phyloP scores from a whole-genome alignment of 1,284 basidiomycete genomes.

The Trichosporon coremiiforme region DNA sequence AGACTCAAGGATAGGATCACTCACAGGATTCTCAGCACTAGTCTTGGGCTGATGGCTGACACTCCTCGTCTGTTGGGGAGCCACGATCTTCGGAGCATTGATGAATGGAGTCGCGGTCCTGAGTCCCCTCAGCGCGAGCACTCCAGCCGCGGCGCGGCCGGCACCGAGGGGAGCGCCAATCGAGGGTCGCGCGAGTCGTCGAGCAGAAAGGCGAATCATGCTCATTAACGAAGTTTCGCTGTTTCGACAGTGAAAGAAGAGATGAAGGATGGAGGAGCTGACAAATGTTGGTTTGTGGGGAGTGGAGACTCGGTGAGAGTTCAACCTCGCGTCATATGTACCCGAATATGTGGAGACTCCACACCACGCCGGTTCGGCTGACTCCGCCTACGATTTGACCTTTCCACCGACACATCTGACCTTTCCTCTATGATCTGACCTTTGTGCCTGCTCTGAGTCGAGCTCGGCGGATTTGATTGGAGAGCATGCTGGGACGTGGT shows the following conservation, averaged over 20 bases:
- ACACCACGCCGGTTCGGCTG: background rate
- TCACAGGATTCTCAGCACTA: constrained; percentile 30
- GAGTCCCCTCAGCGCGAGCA: background rate
- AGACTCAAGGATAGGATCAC: constrained; percentile 18
- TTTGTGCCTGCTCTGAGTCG: too few species aligned
- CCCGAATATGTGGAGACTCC: background rate
- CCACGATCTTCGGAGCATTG: background rate
- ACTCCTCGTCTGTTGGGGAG: background rate
- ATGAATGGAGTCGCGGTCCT: background rate
- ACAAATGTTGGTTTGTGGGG: too few species aligned
- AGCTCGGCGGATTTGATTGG: too few species aligned
- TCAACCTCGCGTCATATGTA: background rate
- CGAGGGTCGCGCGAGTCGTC: background rate
- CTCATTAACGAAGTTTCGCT: background rate
- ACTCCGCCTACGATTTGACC: background rate
- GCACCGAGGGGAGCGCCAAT: too few species aligned
- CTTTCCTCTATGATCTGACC: background rate
- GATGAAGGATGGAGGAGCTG: too few species aligned
- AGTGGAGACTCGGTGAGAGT: background rate
- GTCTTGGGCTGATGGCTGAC: constrained; percentile 14
- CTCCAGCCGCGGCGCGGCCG: too few species aligned
- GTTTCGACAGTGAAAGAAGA: background rate
- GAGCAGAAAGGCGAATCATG: constrained; percentile 9
- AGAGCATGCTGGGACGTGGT: too few species aligned
- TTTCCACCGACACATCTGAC: background rate